Conservation (phyloP, 176 grass and related monocot genomes). For the Tillandsia leiboldiana region DNA sequence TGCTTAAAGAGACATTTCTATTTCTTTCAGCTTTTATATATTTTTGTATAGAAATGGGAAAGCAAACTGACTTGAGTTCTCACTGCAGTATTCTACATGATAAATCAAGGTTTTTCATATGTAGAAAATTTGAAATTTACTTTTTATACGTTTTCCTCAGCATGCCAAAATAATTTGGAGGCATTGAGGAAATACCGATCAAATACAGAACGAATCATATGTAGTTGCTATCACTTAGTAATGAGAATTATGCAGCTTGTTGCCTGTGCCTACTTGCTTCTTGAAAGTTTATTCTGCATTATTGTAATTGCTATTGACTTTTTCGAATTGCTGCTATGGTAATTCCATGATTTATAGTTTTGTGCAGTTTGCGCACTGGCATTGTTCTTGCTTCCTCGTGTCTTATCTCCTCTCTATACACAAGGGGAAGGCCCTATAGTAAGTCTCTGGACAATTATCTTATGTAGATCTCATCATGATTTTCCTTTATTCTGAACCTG, state of each 20-base stretch:
- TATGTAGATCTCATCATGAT: constrained; percentile 8
- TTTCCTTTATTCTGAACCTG: constrained; percentile 18
- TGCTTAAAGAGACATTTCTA: background rate
- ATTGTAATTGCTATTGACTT: constrained; percentile 13
- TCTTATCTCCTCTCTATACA: constrained; percentile 55
- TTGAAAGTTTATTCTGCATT: background rate
- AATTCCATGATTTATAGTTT: constrained; percentile 44
- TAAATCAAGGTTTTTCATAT: too few relatives aligned
- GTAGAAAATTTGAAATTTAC: background rate
- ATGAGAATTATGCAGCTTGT: too few relatives aligned
- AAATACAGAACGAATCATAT: too few relatives aligned
- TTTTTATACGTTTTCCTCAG: background rate
- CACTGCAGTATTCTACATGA: background rate
- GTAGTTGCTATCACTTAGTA: too few relatives aligned
- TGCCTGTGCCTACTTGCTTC: background rate
- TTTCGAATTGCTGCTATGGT: constrained; percentile 20
- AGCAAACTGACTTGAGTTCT: background rate
- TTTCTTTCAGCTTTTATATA: constrained; percentile 8
- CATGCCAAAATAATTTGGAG: background rate
- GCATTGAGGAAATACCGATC: too few relatives aligned
- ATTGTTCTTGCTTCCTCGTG: constrained; percentile 50
- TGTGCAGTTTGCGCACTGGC: constrained; percentile 62
- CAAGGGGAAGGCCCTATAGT: constrained; percentile 70
- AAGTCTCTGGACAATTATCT: constrained; percentile 30
- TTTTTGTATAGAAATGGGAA: background rate